Evolutionary conservation across 1,284 basidiomycete genomes (phyloP).

Genomic region (Ceraceosorus bombacis): DNA sequence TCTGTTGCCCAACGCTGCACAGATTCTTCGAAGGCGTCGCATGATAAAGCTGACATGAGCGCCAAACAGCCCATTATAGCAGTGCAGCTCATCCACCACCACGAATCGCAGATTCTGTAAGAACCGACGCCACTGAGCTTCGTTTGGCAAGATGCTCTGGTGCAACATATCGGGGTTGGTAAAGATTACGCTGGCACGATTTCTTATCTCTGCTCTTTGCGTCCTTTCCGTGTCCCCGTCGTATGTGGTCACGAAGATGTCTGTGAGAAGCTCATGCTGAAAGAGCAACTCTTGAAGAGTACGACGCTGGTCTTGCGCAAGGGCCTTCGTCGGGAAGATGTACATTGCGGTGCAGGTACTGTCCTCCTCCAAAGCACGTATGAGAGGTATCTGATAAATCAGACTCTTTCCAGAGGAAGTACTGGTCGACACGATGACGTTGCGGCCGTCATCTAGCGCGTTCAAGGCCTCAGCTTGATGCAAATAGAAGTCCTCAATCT

Average conservation of each 20-base stretch:
- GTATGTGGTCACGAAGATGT: constrained; percentile 66
- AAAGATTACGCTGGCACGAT: constrained; percentile 50
- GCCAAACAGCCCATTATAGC: constrained; percentile 54
- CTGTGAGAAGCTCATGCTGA: constrained; percentile 60
- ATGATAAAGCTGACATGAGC: constrained; percentile 41
- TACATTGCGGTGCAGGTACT: constrained; percentile 65
- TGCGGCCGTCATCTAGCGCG: constrained; percentile 58
- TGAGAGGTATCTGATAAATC: constrained; percentile 65
- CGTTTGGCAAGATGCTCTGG: constrained; percentile 72
- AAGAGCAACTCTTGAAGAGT: constrained; percentile 53
- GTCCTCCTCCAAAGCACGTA: constrained; percentile 63
- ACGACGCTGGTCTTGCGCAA: constrained; percentile 76
- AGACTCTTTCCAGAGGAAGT: constrained; percentile 88
- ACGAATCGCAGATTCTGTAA: constrained; percentile 65
- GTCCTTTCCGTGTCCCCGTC: constrained; percentile 80
- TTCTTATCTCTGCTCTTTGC: constrained; percentile 48
- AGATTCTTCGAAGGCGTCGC: constrained; percentile 62
- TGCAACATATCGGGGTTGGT: constrained; percentile 72
- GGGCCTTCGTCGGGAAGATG: constrained; percentile 85
- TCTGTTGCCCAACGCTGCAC: constrained; percentile 74
- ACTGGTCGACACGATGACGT: constrained; percentile 81
- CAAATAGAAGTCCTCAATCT: constrained; percentile 63
- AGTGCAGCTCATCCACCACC: constrained; percentile 77
- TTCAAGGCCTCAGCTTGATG: constrained; percentile 74
- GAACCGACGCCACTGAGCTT: constrained; percentile 73